Percentiles rank a stretch among this genome's conserved stretches.
Evolutionary conservation across 2,329 filamentous ascomycete genomes (phyloP).

Genomic region (Elsinoe necatrix): DNA sequence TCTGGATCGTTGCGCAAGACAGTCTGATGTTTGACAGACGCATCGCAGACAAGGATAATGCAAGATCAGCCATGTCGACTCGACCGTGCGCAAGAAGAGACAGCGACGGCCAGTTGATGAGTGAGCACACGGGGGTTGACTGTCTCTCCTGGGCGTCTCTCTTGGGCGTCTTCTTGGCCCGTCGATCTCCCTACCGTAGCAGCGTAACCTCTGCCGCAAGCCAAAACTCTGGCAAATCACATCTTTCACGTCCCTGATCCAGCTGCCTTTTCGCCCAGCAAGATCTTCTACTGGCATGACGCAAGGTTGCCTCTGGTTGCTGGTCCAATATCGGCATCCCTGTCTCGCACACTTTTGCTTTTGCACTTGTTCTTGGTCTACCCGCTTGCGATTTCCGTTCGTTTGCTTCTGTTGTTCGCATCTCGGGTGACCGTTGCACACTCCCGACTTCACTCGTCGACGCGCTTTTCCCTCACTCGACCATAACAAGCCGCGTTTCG

Average conservation of each 20-base stretch:
- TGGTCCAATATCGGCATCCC: conserved; percentile 8
- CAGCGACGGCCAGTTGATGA: background rate
- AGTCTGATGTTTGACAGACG: background rate
- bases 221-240: background rate
- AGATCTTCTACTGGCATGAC: background rate
- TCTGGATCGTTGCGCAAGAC: background rate
- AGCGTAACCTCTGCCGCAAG: background rate
- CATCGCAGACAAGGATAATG: background rate
- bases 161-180: too few relatives aligned
- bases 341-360: conserved; percentile 3
- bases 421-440: conserved; percentile 1
- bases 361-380: conserved; percentile 1
- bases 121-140: background rate
- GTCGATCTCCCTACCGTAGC: conserved; percentile 1
- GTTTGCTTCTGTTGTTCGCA: background rate
- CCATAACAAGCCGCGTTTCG: background rate
- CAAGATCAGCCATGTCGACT: background rate
- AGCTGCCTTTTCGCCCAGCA: background rate
- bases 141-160: conserved; percentile 6
- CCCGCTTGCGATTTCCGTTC: conserved; percentile 1
- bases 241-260: background rate
- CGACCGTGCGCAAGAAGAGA: background rate
- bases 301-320: conserved; percentile 2
- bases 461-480: background rate
- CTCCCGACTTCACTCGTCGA: conserved; percentile 10